phyloP scores from a whole-genome alignment of 257 asterid species.

The Nicotiana tomentosiformis region DNA sequence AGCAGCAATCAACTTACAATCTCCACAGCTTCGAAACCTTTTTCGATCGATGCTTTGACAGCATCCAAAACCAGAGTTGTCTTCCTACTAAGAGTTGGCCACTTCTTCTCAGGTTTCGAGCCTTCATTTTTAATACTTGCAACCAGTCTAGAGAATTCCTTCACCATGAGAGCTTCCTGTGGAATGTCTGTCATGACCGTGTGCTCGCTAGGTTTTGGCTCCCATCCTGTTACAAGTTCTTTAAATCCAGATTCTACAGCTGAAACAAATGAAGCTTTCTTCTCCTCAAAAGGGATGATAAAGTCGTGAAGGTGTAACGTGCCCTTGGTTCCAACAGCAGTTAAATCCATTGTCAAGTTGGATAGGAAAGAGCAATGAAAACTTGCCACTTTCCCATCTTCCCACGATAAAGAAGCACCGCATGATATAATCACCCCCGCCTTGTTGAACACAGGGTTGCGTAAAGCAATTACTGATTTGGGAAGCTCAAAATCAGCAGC shows the following conservation, averaged over 20 bases:
- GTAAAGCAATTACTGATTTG: slow-evolving; percentile 28
- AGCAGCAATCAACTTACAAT: slow-evolving; percentile 12
- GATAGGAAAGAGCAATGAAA: slow-evolving; percentile 54
- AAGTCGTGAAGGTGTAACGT: slow-evolving; percentile 45
- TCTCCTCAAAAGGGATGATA: slow-evolving; percentile 48
- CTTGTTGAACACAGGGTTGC: slow-evolving; percentile 26
- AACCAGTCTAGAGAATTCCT: slow-evolving; percentile 54
- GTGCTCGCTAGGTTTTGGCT: slow-evolving; percentile 35
- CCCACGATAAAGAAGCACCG: slow-evolving; percentile 38
- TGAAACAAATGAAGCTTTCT: slow-evolving; percentile 32
- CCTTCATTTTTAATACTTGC: slow-evolving; percentile 27
- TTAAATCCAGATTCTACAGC: slow-evolving; percentile 27
- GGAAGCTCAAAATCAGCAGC: slow-evolving; percentile 33
- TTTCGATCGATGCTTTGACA: slow-evolving; percentile 54
- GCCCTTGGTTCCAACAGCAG: slow-evolving; percentile 52
- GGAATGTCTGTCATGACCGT: slow-evolving; percentile 47
- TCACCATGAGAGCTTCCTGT: slow-evolving; percentile 67
- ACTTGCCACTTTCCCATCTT: slow-evolving; percentile 41
- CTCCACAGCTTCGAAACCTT: slow-evolving; percentile 43
- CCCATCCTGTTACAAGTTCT: slow-evolving; percentile 29
- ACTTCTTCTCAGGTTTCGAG: slow-evolving; percentile 38
- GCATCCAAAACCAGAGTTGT: slow-evolving; percentile 66
- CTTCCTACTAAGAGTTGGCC: slow-evolving; percentile 58
- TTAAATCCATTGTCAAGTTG: slow-evolving; percentile 47
- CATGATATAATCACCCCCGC: slow-evolving; percentile 33